Base-by-base conservation (phyloP, 768 basidiomycete species). In the Glaciozyma martinii region DNA sequence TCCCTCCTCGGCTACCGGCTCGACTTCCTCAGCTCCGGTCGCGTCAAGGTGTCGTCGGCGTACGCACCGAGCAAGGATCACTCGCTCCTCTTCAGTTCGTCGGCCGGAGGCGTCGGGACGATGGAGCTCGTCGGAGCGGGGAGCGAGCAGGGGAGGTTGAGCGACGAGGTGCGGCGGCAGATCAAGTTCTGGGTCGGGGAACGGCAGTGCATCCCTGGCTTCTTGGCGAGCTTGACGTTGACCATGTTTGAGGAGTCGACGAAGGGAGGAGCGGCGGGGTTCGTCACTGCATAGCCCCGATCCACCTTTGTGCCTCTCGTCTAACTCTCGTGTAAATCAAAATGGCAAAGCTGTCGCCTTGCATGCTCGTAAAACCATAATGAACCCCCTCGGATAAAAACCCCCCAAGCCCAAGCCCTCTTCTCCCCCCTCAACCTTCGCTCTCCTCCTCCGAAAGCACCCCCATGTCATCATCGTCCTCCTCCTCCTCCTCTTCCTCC, bases 1-100 rank as follows among this genome's bases (percentile, higher is more conserved):
- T 85, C 88, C 0, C 86, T 98, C 56, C 82, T 97, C 0, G 94
- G 93, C 9, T 85, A 91, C 74, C 90, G 94, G 72, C 82, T 97
- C 57, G 86, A 87, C 2, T 95, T 97, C 75, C 89, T 89, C 73
- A 88, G 87, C 21, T 90, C 90, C 58, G 93, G 92, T 0, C 85
- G 90, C 71, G 86, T 97, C 56, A 82, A 89, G 27, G 85, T 95
- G 66, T 93, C 91, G 7, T 88, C 87, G n/a, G 82, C 89, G 71
- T 97, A 87, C 77, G 92, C 95, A 67, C 83, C 65, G 13, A 58
- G 50, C 19, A 66, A 72, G 50, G 68, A 67, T 29, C 68, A 70
- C 33, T 85, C 87, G 56, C 93, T 95, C 74, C 87, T 91, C 37
- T 90, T 99, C 59, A 63, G 64, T 27, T 66, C 72, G 23, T 68